Base-by-base conservation (phyloP, 2,329 filamentous ascomycete species). In the Triangularia setosa region DNA sequence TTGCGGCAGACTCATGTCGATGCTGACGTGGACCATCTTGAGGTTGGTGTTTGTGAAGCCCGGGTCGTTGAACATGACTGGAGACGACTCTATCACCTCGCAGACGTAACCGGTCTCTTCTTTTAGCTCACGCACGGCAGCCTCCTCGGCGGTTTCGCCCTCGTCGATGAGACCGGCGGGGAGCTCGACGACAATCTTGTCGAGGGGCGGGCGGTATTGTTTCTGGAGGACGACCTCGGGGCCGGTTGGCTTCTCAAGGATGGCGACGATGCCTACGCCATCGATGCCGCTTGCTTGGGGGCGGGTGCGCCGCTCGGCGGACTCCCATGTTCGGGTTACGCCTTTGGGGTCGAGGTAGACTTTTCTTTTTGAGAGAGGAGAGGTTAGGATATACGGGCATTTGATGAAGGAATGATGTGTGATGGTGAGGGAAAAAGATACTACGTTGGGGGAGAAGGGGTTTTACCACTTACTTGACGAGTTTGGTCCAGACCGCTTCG, bases 251-350 rank as follows among this genome's bases (percentile, higher is more conserved):
- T 82, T 83, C 67, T 86, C 78, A 14, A 93, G 78, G 67, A 92
- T 84, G 52, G 89, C 90, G 16, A 91, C 81, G 64, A 93, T 90
- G 65, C 89, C 89, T 14, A 92, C 89, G 60, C 87, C 89, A 71
- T 93, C 90, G 61, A 92, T 87, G 33, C 85, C 84, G 64, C 81
- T 81, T 67, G 76, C 80, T 62, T 80, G 78, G 12, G 89, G 88
- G 3, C 89, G 84, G 0, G 89, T 92, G 28, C 82, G 82, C n/a
- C 90, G 85, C 75, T 91, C 87, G 16, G 87, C 87, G 0, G 87
- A 89, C 73, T 93, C 90, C 90, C 90, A 92, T 28, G 83, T 85
- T 60, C 89, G 82, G 0, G 78, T 74, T 16, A 79, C 77, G 68
- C 85, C 86, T 33, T 82, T 80, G 21, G 86, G 84, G 71, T 92